phyloP scores from a whole-genome alignment of 2,329 filamentous ascomycete genomes.

The Fusarium nygamai region DNA sequence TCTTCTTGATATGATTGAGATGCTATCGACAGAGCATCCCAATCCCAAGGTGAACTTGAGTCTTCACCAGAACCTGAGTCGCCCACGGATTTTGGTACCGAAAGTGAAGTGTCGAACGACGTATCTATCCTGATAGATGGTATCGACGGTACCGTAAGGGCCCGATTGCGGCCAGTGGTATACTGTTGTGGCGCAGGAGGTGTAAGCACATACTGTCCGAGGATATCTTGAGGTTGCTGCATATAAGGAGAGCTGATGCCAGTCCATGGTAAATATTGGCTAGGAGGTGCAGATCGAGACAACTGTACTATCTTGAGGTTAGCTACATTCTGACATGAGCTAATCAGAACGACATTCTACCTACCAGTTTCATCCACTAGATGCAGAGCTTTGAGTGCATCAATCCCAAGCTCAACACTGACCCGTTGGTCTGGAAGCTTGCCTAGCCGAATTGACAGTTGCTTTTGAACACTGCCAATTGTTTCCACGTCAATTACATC shows the following conservation, averaged over 20 bases:
- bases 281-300: slow-evolving; percentile 24
- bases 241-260: background rate
- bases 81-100: background rate
- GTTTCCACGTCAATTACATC: slow-evolving; percentile 34
- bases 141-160: slow-evolving; percentile 15
- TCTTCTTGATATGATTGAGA: slow-evolving; percentile 31
- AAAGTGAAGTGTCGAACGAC: slow-evolving; percentile 4
- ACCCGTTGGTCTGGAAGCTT: slow-evolving; percentile 15
- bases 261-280: slow-evolving; percentile 12
- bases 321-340: background rate
- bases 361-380: slow-evolving; percentile 23
- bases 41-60: slow-evolving; percentile 29
- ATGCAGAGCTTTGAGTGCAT: slow-evolving; percentile 19
- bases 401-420: slow-evolving; percentile 23
- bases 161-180: background rate
- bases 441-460: slow-evolving; percentile 17
- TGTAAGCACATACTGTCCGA: background rate
- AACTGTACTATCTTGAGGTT: slow-evolving; percentile 6
- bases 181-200: slow-evolving; percentile 6
- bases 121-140: slow-evolving; percentile 25
- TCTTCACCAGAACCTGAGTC: slow-evolving; percentile 32
- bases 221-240: slow-evolving; percentile 2
- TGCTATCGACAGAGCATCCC: slow-evolving; percentile 16
- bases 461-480: slow-evolving; percentile 12
- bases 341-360: background rate